phyloP scores from a whole-genome alignment of 495 filamentous ascomycete species.

The Penicillium manginii region DNA sequence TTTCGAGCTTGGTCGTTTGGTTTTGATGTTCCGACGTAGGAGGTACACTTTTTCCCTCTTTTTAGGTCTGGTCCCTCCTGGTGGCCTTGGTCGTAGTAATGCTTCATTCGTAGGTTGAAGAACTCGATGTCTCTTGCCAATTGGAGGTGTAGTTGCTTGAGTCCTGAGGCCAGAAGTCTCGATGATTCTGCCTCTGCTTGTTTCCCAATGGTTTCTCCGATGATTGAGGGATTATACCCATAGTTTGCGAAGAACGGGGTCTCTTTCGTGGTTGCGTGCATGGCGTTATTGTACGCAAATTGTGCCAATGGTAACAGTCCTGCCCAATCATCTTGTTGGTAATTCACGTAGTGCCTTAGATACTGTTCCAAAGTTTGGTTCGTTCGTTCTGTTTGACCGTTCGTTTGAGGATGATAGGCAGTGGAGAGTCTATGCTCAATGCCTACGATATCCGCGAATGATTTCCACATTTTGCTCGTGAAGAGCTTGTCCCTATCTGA shows the following conservation, averaged over 20 bases:
- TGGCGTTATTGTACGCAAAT: constrained; percentile 29
- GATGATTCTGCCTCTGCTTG: background rate
- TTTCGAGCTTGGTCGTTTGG: constrained; percentile 9
- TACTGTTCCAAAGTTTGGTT: constrained; percentile 28
- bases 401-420: constrained; percentile 31
- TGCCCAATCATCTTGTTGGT: constrained; percentile 34
- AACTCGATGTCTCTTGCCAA: background rate
- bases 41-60: constrained; percentile 6
- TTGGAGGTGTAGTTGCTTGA: background rate
- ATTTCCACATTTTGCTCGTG: background rate
- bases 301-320: constrained; percentile 26
- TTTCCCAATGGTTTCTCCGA: background rate
- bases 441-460: background rate
- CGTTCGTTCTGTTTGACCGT: constrained; percentile 32
- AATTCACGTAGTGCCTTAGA: constrained; percentile 30
- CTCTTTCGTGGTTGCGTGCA: background rate
- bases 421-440: constrained; percentile 23
- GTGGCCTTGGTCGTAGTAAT: background rate
- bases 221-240: constrained; percentile 6
- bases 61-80: constrained; percentile 4
- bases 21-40: constrained; percentile 10
- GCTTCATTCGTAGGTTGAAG: background rate
- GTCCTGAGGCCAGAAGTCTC: background rate
- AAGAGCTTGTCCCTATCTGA: constrained; percentile 4
- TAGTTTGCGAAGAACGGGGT: constrained; percentile 26